phyloP scores from a whole-genome alignment of 2,329 filamentous ascomycete genomes.

The Trichoderma sp. region DNA sequence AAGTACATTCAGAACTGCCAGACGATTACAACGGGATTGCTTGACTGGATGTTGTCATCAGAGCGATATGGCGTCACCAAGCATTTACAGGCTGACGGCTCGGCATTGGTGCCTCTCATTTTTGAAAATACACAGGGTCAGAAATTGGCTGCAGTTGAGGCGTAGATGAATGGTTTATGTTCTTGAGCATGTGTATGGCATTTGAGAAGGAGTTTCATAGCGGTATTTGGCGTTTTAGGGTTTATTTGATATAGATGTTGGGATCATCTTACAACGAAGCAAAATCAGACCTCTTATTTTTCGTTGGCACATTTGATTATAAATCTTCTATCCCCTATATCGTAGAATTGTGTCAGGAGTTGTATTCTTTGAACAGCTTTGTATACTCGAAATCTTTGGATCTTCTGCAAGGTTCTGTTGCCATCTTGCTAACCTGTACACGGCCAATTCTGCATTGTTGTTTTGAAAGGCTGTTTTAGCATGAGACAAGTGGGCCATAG shows the following conservation, averaged over 20 bases:
- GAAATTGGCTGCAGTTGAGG: background rate
- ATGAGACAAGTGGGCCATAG: too few relatives aligned
- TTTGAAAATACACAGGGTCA: background rate
- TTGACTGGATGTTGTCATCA: slow-evolving; percentile 7
- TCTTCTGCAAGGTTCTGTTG: background rate
- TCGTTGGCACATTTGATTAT: background rate
- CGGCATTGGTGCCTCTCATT: background rate
- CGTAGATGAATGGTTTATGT: background rate
- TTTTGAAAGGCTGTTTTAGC: too few relatives aligned
- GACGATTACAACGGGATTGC: background rate
- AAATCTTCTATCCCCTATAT: rapidly evolving
- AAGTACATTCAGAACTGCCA: slow-evolving; percentile 5
- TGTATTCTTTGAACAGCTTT: too few relatives aligned
- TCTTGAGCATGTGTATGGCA: background rate
- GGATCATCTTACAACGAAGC: background rate
- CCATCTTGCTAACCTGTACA: background rate
- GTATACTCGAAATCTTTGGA: background rate
- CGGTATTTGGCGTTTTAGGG: background rate
- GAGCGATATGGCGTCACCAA: background rate
- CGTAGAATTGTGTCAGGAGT: background rate
- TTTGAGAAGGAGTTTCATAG: background rate
- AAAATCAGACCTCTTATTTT: background rate
- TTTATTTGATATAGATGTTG: background rate
- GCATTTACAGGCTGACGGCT: background rate
- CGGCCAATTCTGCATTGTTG: too few relatives aligned